Base-by-base conservation (phyloP, 768 basidiomycete genomes). In the Termitomyces sp. region DNA sequence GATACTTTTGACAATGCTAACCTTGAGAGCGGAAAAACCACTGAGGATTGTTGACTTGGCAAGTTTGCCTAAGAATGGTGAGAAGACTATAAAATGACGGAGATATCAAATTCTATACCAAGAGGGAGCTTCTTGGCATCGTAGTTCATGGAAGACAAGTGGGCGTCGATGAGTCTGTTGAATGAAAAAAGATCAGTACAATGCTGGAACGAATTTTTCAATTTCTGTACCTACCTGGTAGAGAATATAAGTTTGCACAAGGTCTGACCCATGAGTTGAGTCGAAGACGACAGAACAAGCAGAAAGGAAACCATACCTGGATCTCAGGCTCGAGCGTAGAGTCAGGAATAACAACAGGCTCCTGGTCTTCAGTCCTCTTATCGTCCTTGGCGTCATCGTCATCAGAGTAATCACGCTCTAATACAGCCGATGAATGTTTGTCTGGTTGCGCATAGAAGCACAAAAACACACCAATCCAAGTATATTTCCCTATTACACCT, bases 101-200 rank as follows among this genome's bases (percentile, higher is more conserved):
- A 50, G 3, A 41, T 3, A 28, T 1, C 5, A 51, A n/a, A 10
- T 17, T 12, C 46, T 60, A 45, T 65, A 76, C 83, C 84, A 17
- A 85, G 76, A 15, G 84, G 84, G 23, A 85, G 73, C 62, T 85
- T 85, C 62, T 78, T 78, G 4, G 83, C 84, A 63, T 85, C 84
- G 58, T 85, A 85, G 59, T 85, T 84, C 81, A 85, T 83, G 5
- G 80, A 79, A 15, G 80, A 78, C 63, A 85, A 66, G 43, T 76
- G 73, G 0, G 80, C 81, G 48, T 80, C 75, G 23, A 84, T 79
- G 56, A 83, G 62, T 26, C 81, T 83, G 56, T 48, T 35, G 19
- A 15, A 23, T 11, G 23, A 17, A 19, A 43, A 43, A 28, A 38
- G n/a, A 60, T 35, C 44, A 38, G 41, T 15, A 50, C 15, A 47